Evolutionary conservation across 2,329 filamentous ascomycete genomes (phyloP), one percentile per base, ranked within the genome.

Genomic region (Ceratocystis variospora): DNA sequence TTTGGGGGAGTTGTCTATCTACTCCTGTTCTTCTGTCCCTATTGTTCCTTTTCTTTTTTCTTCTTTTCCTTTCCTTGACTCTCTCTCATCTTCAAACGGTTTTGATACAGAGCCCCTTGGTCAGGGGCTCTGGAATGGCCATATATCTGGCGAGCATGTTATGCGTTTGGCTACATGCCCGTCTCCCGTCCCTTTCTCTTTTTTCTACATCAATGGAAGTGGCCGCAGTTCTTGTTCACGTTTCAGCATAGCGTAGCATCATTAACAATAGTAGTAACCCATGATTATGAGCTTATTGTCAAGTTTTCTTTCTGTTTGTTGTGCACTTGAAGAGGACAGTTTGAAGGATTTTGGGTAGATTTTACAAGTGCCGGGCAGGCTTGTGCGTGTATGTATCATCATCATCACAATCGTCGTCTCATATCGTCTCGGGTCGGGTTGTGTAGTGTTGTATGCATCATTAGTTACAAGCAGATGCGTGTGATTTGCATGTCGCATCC

Each of bases 21-120:
- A n/a, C n/a, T 57, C 64, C 61, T 45, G 66, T 67, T 25, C 55
- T 65, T 55, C 45, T 25, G 44, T 48, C 50, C 67, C 62, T 44
- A 64, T 37, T 28, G 19, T 66, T 44, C 64, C 53, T 19, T 22
- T 33, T 44, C 25, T 44, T 64, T n/a, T 44, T 22, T 63, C 53
- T 62, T 63, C 50, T 62, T 50, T 3, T 3, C 37, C 37, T 4
- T 41, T 41, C 10, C 8, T 3, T 6, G 46, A 5, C n/a, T 46
- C 45, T 7, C 17, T 25, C 17, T 50, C 45, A 41, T 41, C 37
- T 41, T 41, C 10, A 48, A 22, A 50, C 46, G n/a, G 46, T 12
- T 19, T 50, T 19, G 46, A 50, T 50, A 50, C 22, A 10, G 17
- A 50, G n/a, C 10, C 46, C 10, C 46, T 50, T 10, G 15, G 5